Evolutionary conservation across 2,329 filamentous ascomycete genomes (phyloP), one percentile per base, ranked within the genome.

Genomic region (Trichophyton equinum): DNA sequence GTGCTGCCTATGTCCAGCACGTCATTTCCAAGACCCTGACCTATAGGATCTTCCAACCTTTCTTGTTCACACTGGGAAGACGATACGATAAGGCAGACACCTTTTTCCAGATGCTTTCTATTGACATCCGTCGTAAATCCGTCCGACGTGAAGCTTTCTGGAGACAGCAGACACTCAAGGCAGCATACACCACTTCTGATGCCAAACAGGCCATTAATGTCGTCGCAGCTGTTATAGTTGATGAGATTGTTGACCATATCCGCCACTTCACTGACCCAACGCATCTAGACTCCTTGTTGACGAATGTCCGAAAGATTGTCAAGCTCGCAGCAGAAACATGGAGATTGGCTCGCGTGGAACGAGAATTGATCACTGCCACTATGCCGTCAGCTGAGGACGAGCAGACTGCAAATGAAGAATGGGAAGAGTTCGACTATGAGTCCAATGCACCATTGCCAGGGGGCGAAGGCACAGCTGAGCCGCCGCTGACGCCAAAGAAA

Each of bases 291-390:
- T 70, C 74, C n/a, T 74, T 83, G 55, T 72, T 77, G 53, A 74
- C 75, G 13, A 77, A 76, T 2, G 78, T 83, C 4, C 76, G 80
- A 44, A 75, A 78, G 61, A 81, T 83, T 51, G 80, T 83, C 57
- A 83, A 83, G 66, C 73, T 81, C 20, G 81, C 81, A 1, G 80
- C 81, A 1, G 79, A 83, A 68, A 82, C 80, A 6, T 83, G 81
- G 81, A 74, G 81, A 20, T 79, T 81, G 66, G 81, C 80, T 4
- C 77, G 81, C 8, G 76, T 83, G 36, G 81, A 83, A 67, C 75
- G 80, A 18, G 80, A 82, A 66, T 75, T 81, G 64, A 79, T 83
- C 57, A 72, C 76, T 9, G 81, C 81, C 2, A 74, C 71, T 1
- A 78, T 82, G 72, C 79, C 79, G 2, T 70, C 71, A 0, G 70